Base-by-base conservation (phyloP, 257 asterid genomes). In the Primulina eburnea region DNA sequence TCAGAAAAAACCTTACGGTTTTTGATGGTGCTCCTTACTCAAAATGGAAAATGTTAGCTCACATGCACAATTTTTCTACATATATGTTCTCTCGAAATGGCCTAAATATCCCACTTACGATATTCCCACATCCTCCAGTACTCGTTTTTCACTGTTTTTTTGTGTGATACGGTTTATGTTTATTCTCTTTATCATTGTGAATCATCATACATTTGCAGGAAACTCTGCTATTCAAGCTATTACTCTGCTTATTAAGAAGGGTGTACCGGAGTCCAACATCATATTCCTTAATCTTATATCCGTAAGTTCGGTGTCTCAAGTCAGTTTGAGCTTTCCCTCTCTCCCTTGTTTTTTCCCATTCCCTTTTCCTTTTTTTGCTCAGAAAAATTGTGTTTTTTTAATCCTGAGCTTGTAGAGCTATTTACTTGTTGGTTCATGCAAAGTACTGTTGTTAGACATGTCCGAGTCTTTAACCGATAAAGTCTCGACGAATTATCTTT, bases 161-260 rank as follows among this genome's bases (percentile, higher is more conserved):
- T 12, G 34, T 34, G 66, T 26, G 11, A 63, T 50, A 18, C 24
- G 10, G 26, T 47, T 43, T 66, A 33, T 26, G 20, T 30, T 30
- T 12, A 58, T 26, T 18, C 28, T 38, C 7, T 64, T 70, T 52
- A 55, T 71, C 43, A 57, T 65, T 7, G 14, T 32, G 47, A 66
- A 65, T 74, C n/a, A 33, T 10, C 8, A 30, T 70, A 59, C 28
- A 26, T 76, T 38, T 71, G n/a, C 85, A 94, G 99, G 99, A 62
- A 94, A 94, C 73, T 94, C 99, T 50, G 99, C 99, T 1, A 95
- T 94, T 67, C 86, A 88, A 80, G 99, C 99, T 24, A 94, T 94
- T 73, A 83, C 89, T 24, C 86, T 94, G 61, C 96, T 94, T 20
- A 69, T 91, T 70, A 75, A 84, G 93, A 94, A 91, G 81, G 99